Conservation (phyloP, 805 yeast species). For the Teunomyces barrocoloradensis region DNA sequence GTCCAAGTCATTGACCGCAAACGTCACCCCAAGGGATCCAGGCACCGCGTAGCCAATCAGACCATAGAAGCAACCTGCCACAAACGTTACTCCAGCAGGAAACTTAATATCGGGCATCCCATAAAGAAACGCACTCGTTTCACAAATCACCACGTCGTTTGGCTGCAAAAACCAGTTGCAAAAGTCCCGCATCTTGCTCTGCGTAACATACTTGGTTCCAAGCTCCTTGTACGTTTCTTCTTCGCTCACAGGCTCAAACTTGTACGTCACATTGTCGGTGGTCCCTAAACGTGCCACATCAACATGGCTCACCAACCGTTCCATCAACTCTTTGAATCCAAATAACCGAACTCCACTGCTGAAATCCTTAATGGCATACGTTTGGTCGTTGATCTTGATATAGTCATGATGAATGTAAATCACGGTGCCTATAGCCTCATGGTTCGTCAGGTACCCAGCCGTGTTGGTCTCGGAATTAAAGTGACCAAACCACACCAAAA, state of each 20-base stretch:
- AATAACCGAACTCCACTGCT: slow-evolving; percentile 25
- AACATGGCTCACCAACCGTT: slow-evolving; percentile 18
- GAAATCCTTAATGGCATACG: slow-evolving; percentile 16
- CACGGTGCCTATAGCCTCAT: slow-evolving; percentile 20
- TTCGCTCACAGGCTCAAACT: slow-evolving; percentile 9
- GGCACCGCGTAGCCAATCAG: slow-evolving; percentile 91
- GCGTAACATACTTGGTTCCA: slow-evolving; percentile 19
- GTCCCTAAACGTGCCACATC: background rate
- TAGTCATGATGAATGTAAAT: slow-evolving; percentile 44
- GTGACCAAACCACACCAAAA: slow-evolving; percentile 69
- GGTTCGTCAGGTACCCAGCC: slow-evolving; percentile 21
- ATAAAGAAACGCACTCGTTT: slow-evolving; percentile 82
- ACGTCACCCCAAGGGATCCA: slow-evolving; percentile 76
- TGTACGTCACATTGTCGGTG: slow-evolving; percentile 16
- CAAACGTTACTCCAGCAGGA: slow-evolving; percentile 48
- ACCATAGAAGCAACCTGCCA: slow-evolving; percentile 73
- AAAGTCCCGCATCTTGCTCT: slow-evolving; percentile 33
- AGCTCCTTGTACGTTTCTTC: slow-evolving; percentile 6
- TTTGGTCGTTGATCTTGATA: slow-evolving; percentile 32
- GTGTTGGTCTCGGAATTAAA: slow-evolving; percentile 36
- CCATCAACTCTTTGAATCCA: slow-evolving; percentile 31
- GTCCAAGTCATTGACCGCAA: slow-evolving; percentile 62
- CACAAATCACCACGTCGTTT: slow-evolving; percentile 71
- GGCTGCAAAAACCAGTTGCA: slow-evolving; percentile 44
- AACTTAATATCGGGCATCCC: slow-evolving; percentile 67